Percentiles rank a stretch among this genome's conserved stretches.
These are phyloP conservation scores for Raffaelea deltoideospora DNA, from an alignment of 2,329 filamentous ascomycete genomes.

Conservation along the genomic window DNA sequence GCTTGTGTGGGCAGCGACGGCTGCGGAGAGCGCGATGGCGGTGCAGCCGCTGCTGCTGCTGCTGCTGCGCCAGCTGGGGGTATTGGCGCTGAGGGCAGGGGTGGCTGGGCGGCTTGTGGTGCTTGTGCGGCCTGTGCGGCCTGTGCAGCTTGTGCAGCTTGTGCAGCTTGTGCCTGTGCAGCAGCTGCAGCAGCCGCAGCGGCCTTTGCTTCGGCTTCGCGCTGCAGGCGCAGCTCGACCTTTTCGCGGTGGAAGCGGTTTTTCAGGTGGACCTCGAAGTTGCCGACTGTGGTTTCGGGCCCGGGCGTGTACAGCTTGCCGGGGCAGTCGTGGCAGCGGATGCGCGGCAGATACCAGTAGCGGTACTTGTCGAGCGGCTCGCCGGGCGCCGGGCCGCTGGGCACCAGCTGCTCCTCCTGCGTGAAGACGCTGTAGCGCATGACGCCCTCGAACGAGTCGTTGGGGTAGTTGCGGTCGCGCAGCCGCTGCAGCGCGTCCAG, in stretches of 20 bases:
- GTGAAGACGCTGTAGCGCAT: slow-evolving; percentile 87
- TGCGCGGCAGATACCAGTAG: slow-evolving; percentile 75
- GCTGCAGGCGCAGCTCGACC: slow-evolving; percentile 38
- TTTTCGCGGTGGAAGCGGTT: slow-evolving; percentile 67
- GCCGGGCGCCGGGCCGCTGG: slow-evolving; percentile 28
- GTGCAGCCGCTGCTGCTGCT: too few relatives aligned
- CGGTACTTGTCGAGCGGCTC: slow-evolving; percentile 44
- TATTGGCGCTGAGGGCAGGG: too few relatives aligned
- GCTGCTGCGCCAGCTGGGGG: too few relatives aligned
- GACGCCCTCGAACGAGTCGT: slow-evolving; percentile 71
- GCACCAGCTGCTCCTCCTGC: slow-evolving; percentile 49
- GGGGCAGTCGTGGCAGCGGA: slow-evolving; percentile 82
- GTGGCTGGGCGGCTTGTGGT: too few relatives aligned
- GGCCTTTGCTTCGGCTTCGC: slow-evolving; percentile 6
- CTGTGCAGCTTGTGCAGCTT: too few relatives aligned
- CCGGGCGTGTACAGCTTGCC: slow-evolving; percentile 89
- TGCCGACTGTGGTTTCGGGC: slow-evolving; percentile 67
- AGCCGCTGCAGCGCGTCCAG: slow-evolving; percentile 56
- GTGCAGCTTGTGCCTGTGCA: too few relatives aligned
- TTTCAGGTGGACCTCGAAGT: slow-evolving; percentile 85
- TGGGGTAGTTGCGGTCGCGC: slow-evolving; percentile 51
- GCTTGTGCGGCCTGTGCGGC: too few relatives aligned
- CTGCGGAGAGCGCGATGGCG: too few relatives aligned
- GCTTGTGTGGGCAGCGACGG: too few relatives aligned
- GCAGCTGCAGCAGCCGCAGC: too few relatives aligned